Percentiles rank a stretch among this genome's conserved stretches.
Evolutionary conservation across 78 protist species (phyloP).

Genomic region (Dictyostelium brefeldianum): DNA sequence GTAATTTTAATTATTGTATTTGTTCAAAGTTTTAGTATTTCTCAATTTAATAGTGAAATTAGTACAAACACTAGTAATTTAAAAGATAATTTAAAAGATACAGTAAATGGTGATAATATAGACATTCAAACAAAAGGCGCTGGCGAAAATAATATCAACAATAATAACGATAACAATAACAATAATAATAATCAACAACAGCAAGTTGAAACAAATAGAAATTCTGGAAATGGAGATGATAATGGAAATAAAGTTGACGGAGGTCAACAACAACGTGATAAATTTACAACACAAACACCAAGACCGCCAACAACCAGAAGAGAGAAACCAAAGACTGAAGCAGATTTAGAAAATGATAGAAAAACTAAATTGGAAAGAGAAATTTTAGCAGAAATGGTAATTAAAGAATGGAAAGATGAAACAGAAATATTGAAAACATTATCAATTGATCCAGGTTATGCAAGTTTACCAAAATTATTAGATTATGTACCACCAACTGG

Average conservation of each 20-base stretch:
- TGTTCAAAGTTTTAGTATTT: constrained; percentile 22
- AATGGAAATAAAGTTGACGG: background rate
- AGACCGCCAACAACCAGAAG: background rate
- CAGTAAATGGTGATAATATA: background rate
- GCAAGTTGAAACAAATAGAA: background rate
- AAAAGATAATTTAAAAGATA: background rate
- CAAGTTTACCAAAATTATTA: background rate
- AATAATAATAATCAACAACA: background rate
- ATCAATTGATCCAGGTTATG: constrained; percentile 6
- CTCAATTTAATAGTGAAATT: background rate
- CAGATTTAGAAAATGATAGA: background rate
- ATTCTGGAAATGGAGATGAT: background rate
- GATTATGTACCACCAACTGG: constrained; percentile 13
- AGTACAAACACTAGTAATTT: background rate
- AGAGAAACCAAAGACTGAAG: background rate
- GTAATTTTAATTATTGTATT: background rate
- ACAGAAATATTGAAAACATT: background rate
- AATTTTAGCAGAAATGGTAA: background rate
- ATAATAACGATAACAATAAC: background rate
- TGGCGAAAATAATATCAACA: background rate
- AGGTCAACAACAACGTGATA: background rate
- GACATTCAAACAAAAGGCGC: background rate
- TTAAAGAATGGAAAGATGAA: constrained; percentile 3
- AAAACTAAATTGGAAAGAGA: background rate
- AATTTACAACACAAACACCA: background rate